Base-by-base conservation (phyloP, 805 yeast genomes). In the Cyberlindnera saturnus region DNA sequence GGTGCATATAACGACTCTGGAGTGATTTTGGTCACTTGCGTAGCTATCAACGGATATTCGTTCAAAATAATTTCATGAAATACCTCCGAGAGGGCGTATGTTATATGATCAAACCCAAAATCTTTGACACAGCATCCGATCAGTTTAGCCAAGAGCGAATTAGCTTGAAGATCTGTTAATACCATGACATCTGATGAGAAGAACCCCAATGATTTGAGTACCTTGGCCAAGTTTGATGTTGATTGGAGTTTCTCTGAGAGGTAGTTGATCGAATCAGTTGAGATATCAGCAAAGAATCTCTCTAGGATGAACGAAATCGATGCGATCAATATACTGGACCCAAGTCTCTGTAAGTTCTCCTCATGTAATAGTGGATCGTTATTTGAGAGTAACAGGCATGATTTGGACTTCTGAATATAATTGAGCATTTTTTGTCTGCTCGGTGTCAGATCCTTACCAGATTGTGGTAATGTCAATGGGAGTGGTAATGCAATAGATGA, bases 51-150 rank as follows among this genome's bases (percentile, higher is more conserved):
- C 9, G 93, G 91, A 55, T 81, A 84, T 48, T 82, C 88, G 35
- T 69, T 69, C 33, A 79, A 57, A 6, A 85, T 69, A 26, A 75
- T 63, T 41, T 74, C 79, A 56, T 81, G 82, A 52, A 83, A 75
- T 3, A 85, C 71, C 50, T 84, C 91, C 48, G 86, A 75, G 23
- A 87, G 60, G 3, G 85, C 81, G 45, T 71, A 71, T 44, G 84
- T 64, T n/a, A 81, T 70, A 3, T 72, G 58, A 54, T 87, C 89
- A 58, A 86, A 86, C 1, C 95, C 95, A 65, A 81, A 86, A 61
- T 86, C 95, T 48, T 79, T 81, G 32, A 83, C 73, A 47, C 87
- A 74, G 9, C 83, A 81, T 3, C 93, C 95, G 17, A 85, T 57
- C 20, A 82, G 56, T 32, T 80, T 75, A 51, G 73, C 73, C 37